Evolutionary conservation across 1,284 basidiomycete genomes (phyloP), one percentile per base, ranked within the genome.

Genomic region (Kwoniella shivajii): DNA sequence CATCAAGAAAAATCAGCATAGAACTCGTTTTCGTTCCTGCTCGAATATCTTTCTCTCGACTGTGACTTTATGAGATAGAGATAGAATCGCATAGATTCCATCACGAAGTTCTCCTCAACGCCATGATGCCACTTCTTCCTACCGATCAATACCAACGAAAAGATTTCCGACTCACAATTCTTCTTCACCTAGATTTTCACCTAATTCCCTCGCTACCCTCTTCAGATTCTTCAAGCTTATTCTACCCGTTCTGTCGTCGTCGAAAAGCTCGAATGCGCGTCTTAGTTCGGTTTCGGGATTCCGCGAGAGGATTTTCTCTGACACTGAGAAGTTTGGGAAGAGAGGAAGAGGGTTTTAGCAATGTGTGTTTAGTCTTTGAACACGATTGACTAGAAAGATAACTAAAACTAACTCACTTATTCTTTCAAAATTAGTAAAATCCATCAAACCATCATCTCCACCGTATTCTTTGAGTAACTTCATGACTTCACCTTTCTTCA

Each of bases 251-350:
- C 88, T 86, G 74, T 99, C 95, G 68, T 97, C 93, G 77, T 98
- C 95, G 73, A 99, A 99, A 1, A 99, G 82, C 64, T 92, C 87
- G 80, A 99, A 99, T 0, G 95, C 95, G 55, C 94, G 85, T 61
- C 90, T 85, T 61, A 99, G 92, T 78, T 99, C 95, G 56, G 97
- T 94, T 84, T 92, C 88, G 6, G 96, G 96, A 80, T 99, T 96
- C 57, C 95, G 85, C 42, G 89, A 85, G 33, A 95, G 83, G 76
- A 99, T 94, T 68, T 88, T 85, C 69, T 96, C 91, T 74, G 89
- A 92, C 92, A 98, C 95, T 97, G 74, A 3, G 22, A 20, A 30
- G 18, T 20, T 4, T 2, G 14, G 27, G 6, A 18, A 42, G 26
- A 42, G 7, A 42, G 20, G 20, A 38, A 38, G 6, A 9, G n/a